These are phyloP conservation scores for Boletus speciosus DNA, from an alignment of 768 basidiomycete genomes.

Conservation along the genomic window DNA sequence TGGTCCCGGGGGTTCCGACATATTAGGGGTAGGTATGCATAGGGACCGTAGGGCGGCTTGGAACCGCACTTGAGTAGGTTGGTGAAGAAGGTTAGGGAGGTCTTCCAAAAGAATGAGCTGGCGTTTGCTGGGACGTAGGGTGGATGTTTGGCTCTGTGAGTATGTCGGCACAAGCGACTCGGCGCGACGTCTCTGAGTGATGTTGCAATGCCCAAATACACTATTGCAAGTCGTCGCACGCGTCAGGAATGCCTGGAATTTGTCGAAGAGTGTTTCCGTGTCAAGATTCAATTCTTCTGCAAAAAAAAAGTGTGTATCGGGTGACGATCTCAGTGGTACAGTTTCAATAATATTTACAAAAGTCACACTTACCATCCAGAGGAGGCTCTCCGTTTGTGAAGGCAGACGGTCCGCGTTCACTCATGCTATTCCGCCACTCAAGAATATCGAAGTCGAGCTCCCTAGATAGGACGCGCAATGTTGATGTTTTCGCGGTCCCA, in stretches of 20 bases:
- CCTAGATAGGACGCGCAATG: conserved; percentile 66
- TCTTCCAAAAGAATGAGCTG: conserved; percentile 83
- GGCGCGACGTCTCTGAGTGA: conserved; percentile 7
- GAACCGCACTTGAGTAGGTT: conserved; percentile 63
- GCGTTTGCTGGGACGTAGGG: conserved; percentile 28
- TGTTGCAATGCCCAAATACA: conserved; percentile 37
- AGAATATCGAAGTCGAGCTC: conserved; percentile 78
- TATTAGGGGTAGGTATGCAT: conserved; percentile 31
- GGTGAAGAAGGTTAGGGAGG: conserved; percentile 85
- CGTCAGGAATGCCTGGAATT: conserved; percentile 73
- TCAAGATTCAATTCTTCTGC: conserved; percentile 12
- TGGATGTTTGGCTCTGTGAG: conserved; percentile 1
- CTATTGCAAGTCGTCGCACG: conserved; percentile 61
- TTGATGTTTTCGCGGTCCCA: conserved; percentile 88
- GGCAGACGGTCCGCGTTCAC: conserved; percentile 39
- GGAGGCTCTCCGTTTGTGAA: conserved; percentile 18
- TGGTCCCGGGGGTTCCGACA: conserved; percentile 25
- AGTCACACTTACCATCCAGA: conserved; percentile 6
- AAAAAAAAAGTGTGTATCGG: background rate
- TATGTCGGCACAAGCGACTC: background rate
- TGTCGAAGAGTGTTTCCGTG: conserved; percentile 45
- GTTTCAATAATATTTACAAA: background rate
- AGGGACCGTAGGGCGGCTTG: conserved; percentile 65
- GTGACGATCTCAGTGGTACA: background rate
- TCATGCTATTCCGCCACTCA: conserved; percentile 78